Evolutionary conservation across 2,329 filamentous ascomycete species (phyloP), one percentile per base, ranked within the genome.

Genomic region (Aphanocladium album): DNA sequence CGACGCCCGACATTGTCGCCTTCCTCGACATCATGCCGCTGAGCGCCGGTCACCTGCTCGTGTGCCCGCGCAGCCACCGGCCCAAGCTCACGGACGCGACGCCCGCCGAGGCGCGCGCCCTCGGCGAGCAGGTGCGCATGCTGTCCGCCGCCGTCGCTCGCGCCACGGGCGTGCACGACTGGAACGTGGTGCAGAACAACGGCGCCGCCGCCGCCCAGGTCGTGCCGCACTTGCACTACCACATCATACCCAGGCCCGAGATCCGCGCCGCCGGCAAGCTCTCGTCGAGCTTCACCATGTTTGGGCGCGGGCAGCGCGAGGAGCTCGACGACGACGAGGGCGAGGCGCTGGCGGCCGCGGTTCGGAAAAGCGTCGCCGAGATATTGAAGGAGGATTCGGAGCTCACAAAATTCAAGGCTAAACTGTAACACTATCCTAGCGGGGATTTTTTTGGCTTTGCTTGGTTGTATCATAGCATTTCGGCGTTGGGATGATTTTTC

Each of bases 181-280:
- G 93, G 89, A 99, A 99, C 74, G 86, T 98, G 33, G 91, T 98
- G 60, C 93, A 98, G 78, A 98, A 98, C 72, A 98, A 97, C 68
- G 91, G 93, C 17, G 87, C 87, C 3, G 85, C 91, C 35, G 93
- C 93, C 2, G 92, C 92, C 2, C 93, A 98, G 76, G 91, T 96
- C 17, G 92, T 98, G 2, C 89, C 89, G 23, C 93, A 98, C 73
- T 88, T 96, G 53, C 93, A 99, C 74, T 98, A 96, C 72, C 95
- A 99, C 68, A 83, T 98, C 57, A 96, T 99, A 37, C 93, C 93
- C 0, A 79, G 93, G 41, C 92, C 93, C 0, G 85, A 89, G 75
- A 83, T 83, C 61, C 79, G 77, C 65, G 82, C 77, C 51, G 81
- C 78, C 65, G 80, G 78, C 7, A 72, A 76, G 51, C 77, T 76